Base-by-base conservation (phyloP, 371 early-diverging fungal genomes). In the Mortierella sp. region DNA sequence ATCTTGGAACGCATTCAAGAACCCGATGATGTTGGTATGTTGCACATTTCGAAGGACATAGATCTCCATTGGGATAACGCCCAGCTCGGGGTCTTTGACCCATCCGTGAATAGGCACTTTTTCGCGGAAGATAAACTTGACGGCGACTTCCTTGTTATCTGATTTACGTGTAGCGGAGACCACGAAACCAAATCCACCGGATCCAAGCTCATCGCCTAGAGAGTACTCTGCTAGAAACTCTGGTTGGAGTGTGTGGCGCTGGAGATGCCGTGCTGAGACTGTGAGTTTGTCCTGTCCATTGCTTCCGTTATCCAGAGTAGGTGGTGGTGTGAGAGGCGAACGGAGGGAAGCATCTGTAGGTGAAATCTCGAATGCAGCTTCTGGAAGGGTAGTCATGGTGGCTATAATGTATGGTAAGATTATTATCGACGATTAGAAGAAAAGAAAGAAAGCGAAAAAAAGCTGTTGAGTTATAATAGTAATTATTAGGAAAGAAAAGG, bases 161-260 rank as follows among this genome's bases (percentile, higher is more conserved):
- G 64, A 62, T 40, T 74, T 78, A 66, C 91, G 88, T 15, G 83
- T 81, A 13, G 91, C 93, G 2, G 90, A 86, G 19, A 91, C 84
- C 3, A 93, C 95, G 76, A 93, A 93, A 10, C 96, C 96, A 78
- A 91, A 94, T 10, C 94, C 96, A 50, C 96, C 96, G 21, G 85
- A 87, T 16, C 95, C 95, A 22, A 95, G 90, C 74, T 92, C 92
- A 64, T 91, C 90, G 10, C 88, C 88, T 9, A 93, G 71, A 7
- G 70, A 66, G 67, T 92, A 93, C 60, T 89, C 84, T 15, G 77
- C 58, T 19, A 80, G 28, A 64, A 93, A 91, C 33, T 80, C 72
- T 16, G 87, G 85, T 13, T 85, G 85, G 19, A 91, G 74, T 16
- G 69, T 22, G 59, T 87, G 84, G 38, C 83, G 70, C 8, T 82